phyloP scores from a whole-genome alignment of 2,329 filamentous ascomycete genomes.

The Elsinoe batatas region DNA sequence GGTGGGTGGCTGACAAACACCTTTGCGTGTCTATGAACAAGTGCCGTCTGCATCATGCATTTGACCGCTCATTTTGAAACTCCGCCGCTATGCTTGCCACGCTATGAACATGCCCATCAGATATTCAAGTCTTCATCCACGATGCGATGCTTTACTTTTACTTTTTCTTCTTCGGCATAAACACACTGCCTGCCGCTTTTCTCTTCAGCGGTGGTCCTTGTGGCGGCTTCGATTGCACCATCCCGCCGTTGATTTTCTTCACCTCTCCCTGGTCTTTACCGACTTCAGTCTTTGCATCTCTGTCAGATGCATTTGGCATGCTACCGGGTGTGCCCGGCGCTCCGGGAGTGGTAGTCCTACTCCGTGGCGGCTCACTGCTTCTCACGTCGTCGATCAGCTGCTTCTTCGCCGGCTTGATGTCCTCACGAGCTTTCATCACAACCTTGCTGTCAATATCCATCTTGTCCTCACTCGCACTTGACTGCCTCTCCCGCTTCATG shows the following conservation, averaged over 20 bases:
- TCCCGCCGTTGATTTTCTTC: conserved; percentile 13
- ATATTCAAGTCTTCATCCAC: background rate
- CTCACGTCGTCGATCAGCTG: background rate
- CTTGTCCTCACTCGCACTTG: background rate
- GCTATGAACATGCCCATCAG: background rate
- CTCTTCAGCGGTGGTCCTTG: conserved; percentile 17
- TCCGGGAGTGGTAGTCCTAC: background rate
- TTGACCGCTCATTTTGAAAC: background rate
- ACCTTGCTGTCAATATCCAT: conserved; percentile 5
- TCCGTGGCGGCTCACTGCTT: background rate
- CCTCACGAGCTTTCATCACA: background rate
- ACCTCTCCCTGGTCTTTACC: conserved; percentile 23
- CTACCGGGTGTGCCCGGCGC: background rate
- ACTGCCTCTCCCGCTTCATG: background rate
- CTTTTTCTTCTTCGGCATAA: conserved; percentile 21
- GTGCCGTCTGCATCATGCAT: too few relatives aligned
- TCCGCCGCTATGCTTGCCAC: conserved; percentile 1
- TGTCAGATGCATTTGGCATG: conserved; percentile 12
- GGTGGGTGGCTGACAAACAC: too few relatives aligned
- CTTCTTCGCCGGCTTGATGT: conserved; percentile 1
- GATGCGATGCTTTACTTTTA: conserved; percentile 5
- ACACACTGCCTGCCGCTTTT: conserved; percentile 20
- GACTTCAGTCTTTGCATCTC: conserved; percentile 13
- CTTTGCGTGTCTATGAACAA: too few relatives aligned
- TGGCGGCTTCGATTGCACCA: background rate